Percentiles rank a stretch among this genome's conserved stretches.
These are phyloP conservation scores for Colletotrichum sp. DNA, from an alignment of 2,329 filamentous ascomycete species.

Conservation along the genomic window DNA sequence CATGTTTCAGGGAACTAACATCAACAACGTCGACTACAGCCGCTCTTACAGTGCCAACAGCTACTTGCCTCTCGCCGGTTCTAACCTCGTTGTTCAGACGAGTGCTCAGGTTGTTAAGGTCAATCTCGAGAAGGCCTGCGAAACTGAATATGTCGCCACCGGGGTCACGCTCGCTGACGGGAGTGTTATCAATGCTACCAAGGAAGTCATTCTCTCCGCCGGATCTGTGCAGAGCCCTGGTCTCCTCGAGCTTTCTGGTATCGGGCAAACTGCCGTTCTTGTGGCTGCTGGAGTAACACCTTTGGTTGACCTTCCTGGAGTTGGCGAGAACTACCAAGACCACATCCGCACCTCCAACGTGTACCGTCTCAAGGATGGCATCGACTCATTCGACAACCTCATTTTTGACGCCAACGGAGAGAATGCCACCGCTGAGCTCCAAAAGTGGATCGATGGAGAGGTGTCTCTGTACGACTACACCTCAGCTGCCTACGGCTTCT, in stretches of 20 bases:
- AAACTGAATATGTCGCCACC: background rate
- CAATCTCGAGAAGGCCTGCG: constrained; percentile 16
- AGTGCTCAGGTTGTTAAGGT: constrained; percentile 35
- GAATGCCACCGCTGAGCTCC: constrained; percentile 41
- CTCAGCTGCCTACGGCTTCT: constrained; percentile 40
- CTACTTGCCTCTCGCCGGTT: constrained; percentile 39
- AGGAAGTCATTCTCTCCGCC: constrained; percentile 17
- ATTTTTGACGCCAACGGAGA: constrained; percentile 25
- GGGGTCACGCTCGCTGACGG: constrained; percentile 3
- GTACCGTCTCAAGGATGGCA: constrained; percentile 31
- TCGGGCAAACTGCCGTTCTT: constrained; percentile 38
- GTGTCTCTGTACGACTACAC: constrained; percentile 42
- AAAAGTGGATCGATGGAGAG: constrained; percentile 34
- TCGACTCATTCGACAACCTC: constrained; percentile 32
- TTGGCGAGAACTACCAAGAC: constrained; percentile 56
- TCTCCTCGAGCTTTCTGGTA: constrained; percentile 38
- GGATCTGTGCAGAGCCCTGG: constrained; percentile 20
- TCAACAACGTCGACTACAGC: constrained; percentile 35
- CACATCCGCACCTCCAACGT: constrained; percentile 38
- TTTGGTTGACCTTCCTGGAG: constrained; percentile 45
- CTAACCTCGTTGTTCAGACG: constrained; percentile 40
- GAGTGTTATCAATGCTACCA: background rate
- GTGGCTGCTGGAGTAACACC: constrained; percentile 39
- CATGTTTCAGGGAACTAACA: constrained; percentile 33
- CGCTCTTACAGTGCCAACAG: constrained; percentile 34